Evolutionary conservation across 2,329 filamentous ascomycete species (phyloP), one percentile per base, ranked within the genome.

Genomic region (Calcarisporium arbuscula): DNA sequence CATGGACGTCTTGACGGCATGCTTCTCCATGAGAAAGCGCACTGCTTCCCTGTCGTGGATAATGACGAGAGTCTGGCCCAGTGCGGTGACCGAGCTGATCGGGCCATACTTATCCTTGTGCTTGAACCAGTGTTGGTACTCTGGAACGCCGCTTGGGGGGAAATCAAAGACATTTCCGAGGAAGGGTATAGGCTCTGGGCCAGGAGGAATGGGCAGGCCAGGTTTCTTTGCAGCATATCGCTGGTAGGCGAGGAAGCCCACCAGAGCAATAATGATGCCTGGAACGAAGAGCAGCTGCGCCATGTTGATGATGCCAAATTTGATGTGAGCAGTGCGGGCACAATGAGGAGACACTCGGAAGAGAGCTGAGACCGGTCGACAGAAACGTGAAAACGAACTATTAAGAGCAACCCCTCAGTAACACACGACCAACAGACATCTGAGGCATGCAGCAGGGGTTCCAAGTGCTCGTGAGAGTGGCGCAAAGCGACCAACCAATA

Each of bases 91-190:
- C 2, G 47, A 49, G 31, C 56, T 52, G 14, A 54, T 41, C 3
- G 46, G 46, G 1, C 55, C 55, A 31, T 55, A 55, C 7, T 40
- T 28, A 1, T 61, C 49, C 19, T 57, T 60, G 36, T 55, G 51
- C 35, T 51, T 46, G 7, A 55, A 31, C 56, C 57, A 61, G 32
- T 60, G 56, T 19, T 50, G 40, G 36, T 45, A 56, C 26, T 60
- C 56, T 2, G 44, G 49, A 12, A 37, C 38, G 5, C 48, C 51
- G 2, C 40, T 30, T 2, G 54, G 49, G 2, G 65, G 67, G 15
- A 71, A 43, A 40, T 71, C 65, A 4, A 48, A 47, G 14, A 69
- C 35, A 41, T 70, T 71, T 10, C 68, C 68, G 12, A 71, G 28
- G 3, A 71, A 23, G 0, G 64, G 61, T 8, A 62, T 46, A 1